These are phyloP conservation scores for Lactifluus piperatus DNA, from an alignment of 768 basidiomycete genomes.

Conservation along the genomic window DNA sequence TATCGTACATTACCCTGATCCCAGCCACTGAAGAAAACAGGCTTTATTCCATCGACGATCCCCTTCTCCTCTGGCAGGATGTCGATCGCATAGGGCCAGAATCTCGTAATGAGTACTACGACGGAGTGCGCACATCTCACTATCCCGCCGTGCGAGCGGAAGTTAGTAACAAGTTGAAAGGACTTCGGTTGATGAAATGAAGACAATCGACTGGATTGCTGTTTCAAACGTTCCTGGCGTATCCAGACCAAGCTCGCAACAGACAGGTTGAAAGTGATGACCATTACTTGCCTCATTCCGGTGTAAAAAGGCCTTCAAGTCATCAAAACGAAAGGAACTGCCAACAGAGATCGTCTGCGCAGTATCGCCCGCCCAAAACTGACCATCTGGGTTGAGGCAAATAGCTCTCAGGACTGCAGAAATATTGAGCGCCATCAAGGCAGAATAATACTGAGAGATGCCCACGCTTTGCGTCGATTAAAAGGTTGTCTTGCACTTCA, in stretches of 20 bases:
- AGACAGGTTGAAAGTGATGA: background rate
- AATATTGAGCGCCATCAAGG: background rate
- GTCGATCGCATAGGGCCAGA: conserved; percentile 29
- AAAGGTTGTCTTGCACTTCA: conserved; percentile 57
- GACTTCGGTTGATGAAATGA: conserved; percentile 16
- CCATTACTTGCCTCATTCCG: conserved; percentile 42
- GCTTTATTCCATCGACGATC: conserved; percentile 25
- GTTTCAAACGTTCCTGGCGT: background rate
- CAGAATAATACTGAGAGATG: background rate
- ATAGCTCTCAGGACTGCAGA: conserved; percentile 48
- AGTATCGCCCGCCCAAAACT: conserved; percentile 78
- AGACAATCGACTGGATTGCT: background rate
- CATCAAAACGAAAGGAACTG: conserved; percentile 61
- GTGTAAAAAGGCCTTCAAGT: conserved; percentile 55
- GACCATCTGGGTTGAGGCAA: conserved; percentile 52
- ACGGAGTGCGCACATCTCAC: conserved; percentile 28
- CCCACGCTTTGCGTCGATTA: conserved; percentile 54
- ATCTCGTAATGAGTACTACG: conserved; percentile 25
- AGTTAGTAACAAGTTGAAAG: conserved; percentile 29
- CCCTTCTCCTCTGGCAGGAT: conserved; percentile 25
- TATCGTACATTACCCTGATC: conserved; percentile 25
- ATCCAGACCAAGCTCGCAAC: background rate
- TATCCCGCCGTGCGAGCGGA: conserved; percentile 31
- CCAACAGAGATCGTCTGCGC: conserved; percentile 69
- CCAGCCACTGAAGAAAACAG: conserved; percentile 26